Percentiles rank a stretch among this genome's conserved stretches.
These are phyloP conservation scores for Crepidotus variabilis DNA, from an alignment of 768 basidiomycete species.

Conservation along the genomic window DNA sequence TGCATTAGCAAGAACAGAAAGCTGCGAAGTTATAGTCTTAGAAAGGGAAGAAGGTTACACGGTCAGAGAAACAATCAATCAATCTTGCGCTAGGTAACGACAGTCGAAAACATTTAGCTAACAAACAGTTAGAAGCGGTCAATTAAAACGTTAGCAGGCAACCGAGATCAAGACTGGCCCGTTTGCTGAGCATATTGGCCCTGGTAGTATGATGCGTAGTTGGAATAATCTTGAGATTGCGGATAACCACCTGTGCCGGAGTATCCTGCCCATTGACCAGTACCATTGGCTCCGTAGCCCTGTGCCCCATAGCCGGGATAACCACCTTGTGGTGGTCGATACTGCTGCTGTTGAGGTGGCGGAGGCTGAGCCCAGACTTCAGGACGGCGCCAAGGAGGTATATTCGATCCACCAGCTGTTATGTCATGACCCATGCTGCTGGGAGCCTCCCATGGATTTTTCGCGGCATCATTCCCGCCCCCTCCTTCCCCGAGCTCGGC, in stretches of 20 bases:
- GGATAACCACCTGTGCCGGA: conserved; percentile 41
- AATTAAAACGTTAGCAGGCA: conserved; percentile 15
- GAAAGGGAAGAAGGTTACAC: background rate
- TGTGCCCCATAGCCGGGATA: conserved; percentile 40
- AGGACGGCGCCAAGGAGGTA: conserved; percentile 90
- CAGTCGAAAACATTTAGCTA: conserved; percentile 34
- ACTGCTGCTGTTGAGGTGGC: conserved; percentile 52
- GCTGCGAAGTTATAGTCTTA: background rate
- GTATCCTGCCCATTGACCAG: conserved; percentile 47
- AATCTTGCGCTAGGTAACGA: conserved; percentile 27
- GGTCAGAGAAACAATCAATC: conserved; percentile 11
- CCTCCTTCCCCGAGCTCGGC: conserved; percentile 92
- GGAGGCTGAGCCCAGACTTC: conserved; percentile 76
- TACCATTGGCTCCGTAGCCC: conserved; percentile 39
- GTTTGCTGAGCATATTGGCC: conserved; percentile 82
- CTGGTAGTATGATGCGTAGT: conserved; percentile 87
- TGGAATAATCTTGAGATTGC: conserved; percentile 70
- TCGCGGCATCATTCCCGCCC: conserved; percentile 48
- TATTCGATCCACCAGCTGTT: conserved; percentile 71
- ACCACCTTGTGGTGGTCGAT: conserved; percentile 64
- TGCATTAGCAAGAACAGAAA: background rate
- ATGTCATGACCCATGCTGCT: conserved; percentile 56
- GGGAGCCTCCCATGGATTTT: conserved; percentile 49
- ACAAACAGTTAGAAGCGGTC: conserved; percentile 35
- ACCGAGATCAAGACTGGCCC: conserved; percentile 26